Base-by-base conservation (phyloP, 177 flowering plant species). In the Vitis hybrid region DNA sequence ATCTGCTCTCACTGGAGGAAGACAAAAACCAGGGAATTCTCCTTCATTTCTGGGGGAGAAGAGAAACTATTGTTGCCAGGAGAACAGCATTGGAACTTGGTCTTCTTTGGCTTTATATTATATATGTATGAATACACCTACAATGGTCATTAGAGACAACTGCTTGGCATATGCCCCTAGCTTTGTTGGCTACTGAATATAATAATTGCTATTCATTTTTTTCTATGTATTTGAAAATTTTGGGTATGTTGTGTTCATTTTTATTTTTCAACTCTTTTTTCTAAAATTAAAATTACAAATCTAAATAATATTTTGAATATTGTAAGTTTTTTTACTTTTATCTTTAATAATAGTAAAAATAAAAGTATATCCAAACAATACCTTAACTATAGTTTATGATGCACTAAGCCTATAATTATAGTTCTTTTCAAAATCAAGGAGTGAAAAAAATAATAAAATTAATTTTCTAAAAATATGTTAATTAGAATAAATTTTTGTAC, bases 21-120 rank as follows among this genome's bases (percentile, higher is more conserved):
- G 87, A 82, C 85, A 83, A 82, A 81, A 78, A 65, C 78, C 81
- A 78, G 76, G 71, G 74, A 83, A 79, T 62, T 77, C 80, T 84
- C 80, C 81, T 72, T 73, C 77, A 31, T 78, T 82, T 79, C 76
- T 64, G 83, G 76, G 61, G 82, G 64, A 59, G 64, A 58, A 72
- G 19, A 31, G 59, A 3, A 15, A 17, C 57, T 55, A 20, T 69
- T 62, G 67, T 22, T 65, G 49, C 49, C 61, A 17, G 2, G n/a
- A 22, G 53, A 70, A 69, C 15, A 24, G 66, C 69, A 44, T 72
- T 75, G 64, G 67, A 69, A 70, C 58, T 67, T 61, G 75, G 73
- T 71, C 70, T 77, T 71, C 80, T 83, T 81, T 83, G 86, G 84
- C 86, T 74, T 77, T 72, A 74, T 76, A 71, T 69, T n/a, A 67